Percentiles rank a stretch among this genome's conserved stretches.
These are phyloP conservation scores for Phytophthora macrochlamydospora DNA, from an alignment of 352 stramenopile genomes.

Conservation along the genomic window DNA sequence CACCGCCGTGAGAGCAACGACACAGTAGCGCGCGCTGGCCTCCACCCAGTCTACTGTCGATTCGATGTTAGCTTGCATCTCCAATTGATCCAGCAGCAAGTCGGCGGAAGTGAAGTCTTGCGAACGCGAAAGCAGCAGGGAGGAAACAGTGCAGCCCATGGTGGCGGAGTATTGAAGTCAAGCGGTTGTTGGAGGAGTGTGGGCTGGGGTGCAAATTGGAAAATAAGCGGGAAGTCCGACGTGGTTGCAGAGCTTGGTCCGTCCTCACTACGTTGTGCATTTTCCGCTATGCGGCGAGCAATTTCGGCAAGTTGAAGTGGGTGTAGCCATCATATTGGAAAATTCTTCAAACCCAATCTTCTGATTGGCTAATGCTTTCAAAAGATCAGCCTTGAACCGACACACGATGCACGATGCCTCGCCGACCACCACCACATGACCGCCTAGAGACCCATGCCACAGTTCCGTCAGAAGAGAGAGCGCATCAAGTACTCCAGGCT, in stretches of 20 bases:
- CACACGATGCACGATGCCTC: constrained; percentile 27
- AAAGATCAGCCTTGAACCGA: constrained; percentile 15
- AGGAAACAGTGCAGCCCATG: constrained; percentile 62
- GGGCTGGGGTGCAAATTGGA: constrained; percentile 33
- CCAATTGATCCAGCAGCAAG: constrained; percentile 25
- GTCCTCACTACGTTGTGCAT: not conserved
- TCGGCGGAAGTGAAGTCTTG: constrained; percentile 21
- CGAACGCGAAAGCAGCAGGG: constrained; percentile 22
- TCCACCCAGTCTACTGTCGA: constrained; percentile 11
- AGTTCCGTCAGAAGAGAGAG: constrained; percentile 3
- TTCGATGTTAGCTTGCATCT: constrained; percentile 23
- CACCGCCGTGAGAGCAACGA: constrained; percentile 18
- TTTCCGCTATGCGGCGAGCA: not conserved
- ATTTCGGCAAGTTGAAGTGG: not conserved
- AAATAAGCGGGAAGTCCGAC: constrained; percentile 29
- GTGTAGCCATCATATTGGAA: constrained; percentile 13
- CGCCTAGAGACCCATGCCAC: not conserved
- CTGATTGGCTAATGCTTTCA: constrained; percentile 33
- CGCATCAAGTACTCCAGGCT: constrained; percentile 34
- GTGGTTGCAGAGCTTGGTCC: not conserved
- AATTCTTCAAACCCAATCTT: constrained; percentile 19
- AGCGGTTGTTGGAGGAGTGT: constrained; percentile 11
- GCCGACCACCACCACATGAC: not conserved
- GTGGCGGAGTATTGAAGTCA: not conserved
- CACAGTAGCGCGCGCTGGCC: constrained; percentile 6